Conservation (phyloP, 2,329 filamentous ascomycete genomes). For the Colletotrichum theobromicola region DNA sequence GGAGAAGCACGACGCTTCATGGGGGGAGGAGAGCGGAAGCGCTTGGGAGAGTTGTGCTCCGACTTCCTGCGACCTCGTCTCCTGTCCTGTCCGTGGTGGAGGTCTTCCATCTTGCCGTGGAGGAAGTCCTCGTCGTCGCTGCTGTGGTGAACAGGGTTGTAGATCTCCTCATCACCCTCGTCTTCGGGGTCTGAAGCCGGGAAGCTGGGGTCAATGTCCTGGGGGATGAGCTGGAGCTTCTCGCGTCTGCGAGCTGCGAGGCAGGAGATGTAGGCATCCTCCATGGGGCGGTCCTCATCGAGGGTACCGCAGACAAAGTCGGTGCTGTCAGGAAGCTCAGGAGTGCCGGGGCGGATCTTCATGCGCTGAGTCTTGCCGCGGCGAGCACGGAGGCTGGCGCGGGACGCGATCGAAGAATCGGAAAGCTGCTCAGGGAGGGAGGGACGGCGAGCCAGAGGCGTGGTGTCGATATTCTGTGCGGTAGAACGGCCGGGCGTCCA, state of each 20-base stretch:
- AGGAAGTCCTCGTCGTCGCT: conserved; percentile 76
- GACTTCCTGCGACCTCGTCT: conserved; percentile 55
- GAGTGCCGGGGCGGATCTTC: conserved; percentile 70
- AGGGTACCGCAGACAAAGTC: conserved; percentile 99
- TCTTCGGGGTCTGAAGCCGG: conserved; percentile 92
- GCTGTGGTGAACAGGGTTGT: conserved; percentile 60
- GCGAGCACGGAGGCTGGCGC: conserved; percentile 35
- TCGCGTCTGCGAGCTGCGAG: conserved; percentile 81
- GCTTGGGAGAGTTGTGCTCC: conserved; percentile 49
- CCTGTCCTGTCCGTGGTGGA: conserved; percentile 63
- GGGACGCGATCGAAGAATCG: conserved; percentile 65
- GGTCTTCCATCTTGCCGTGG: conserved; percentile 73
- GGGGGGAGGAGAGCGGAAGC: conserved; percentile 52
- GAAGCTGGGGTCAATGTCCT: conserved; percentile 97
- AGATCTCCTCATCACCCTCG: conserved; percentile 76
- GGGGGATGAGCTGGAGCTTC: conserved; percentile 84
- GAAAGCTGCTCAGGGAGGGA: conserved; percentile 54
- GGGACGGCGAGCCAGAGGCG: conserved; percentile 42
- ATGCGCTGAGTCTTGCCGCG: conserved; percentile 43
- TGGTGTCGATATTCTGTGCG: conserved; percentile 40
- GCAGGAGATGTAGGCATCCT: conserved; percentile 89
- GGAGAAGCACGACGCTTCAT: conserved; percentile 54
- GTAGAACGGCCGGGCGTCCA: conserved; percentile 57
- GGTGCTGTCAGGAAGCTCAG: conserved; percentile 93
- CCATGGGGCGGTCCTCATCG: conserved; percentile 93